Evolutionary conservation across 2,329 filamentous ascomycete species (phyloP).

Genomic region (Pseudogymnoascus sp.): DNA sequence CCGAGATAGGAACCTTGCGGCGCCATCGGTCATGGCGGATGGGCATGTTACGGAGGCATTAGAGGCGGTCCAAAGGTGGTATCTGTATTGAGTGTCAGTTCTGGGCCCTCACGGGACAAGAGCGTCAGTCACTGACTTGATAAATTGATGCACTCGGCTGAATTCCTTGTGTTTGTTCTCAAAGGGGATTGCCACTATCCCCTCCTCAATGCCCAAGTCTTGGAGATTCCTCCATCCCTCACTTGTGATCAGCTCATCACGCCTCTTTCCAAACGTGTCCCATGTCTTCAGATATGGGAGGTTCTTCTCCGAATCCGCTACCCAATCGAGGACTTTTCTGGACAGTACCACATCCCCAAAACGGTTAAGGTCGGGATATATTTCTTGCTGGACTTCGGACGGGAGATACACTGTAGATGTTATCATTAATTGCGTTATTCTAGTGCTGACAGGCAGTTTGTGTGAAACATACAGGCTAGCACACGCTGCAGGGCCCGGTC

Average conservation of each 20-base stretch:
- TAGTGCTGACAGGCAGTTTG: slow-evolving; percentile 8
- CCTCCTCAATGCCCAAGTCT: slow-evolving; percentile 47
- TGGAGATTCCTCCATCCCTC: slow-evolving; percentile 59
- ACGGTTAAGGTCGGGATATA: slow-evolving; percentile 15
- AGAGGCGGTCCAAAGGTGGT: slow-evolving; percentile 1
- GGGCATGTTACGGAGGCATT: slow-evolving; percentile 38
- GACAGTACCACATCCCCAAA: slow-evolving; percentile 46
- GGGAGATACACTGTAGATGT: slow-evolving; percentile 24
- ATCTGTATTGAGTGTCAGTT: slow-evolving; percentile 15
- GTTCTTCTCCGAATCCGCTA: slow-evolving; percentile 57
- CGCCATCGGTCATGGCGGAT: slow-evolving; percentile 58
- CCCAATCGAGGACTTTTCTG: slow-evolving; percentile 44
- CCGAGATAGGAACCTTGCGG: slow-evolving; percentile 40
- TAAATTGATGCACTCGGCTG: slow-evolving; percentile 50
- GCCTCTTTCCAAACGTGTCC: slow-evolving; percentile 53
- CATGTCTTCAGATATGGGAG: slow-evolving; percentile 37
- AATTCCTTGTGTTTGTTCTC: slow-evolving; percentile 36
- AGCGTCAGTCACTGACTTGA: slow-evolving; percentile 30
- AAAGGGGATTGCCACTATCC: slow-evolving; percentile 27
- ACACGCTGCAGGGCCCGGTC: slow-evolving; percentile 44
- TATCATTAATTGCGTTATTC: slow-evolving; percentile 14
- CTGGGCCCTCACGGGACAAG: neutral
- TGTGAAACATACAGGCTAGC: slow-evolving; percentile 37
- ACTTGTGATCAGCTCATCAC: slow-evolving; percentile 50
- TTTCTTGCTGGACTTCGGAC: slow-evolving; percentile 15